These are phyloP conservation scores for Arthrocladium fulminans DNA, from an alignment of 2,329 filamentous ascomycete species.

Conservation along the genomic window DNA sequence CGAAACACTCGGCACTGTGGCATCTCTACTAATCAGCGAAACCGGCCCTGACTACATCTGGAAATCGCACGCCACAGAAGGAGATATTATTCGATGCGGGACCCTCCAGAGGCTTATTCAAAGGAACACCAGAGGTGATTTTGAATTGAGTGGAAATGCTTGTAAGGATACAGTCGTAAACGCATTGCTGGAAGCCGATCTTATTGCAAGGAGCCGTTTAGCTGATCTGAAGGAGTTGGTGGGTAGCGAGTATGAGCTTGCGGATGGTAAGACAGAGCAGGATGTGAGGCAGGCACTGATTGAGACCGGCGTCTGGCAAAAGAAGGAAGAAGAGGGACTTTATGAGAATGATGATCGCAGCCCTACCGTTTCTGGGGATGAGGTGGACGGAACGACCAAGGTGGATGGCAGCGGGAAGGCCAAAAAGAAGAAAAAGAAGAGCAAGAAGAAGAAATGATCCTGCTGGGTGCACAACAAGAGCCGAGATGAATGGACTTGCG, in stretches of 20 bases:
- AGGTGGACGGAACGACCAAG: slow-evolving; percentile 9
- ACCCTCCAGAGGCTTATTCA: background rate
- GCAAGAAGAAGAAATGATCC: slow-evolving; percentile 14
- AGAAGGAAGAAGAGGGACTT: background rate
- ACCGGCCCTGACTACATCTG: background rate
- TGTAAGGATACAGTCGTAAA: background rate
- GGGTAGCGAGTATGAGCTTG: background rate
- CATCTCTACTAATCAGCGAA: background rate
- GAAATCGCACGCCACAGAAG: background rate
- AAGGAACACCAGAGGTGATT: background rate
- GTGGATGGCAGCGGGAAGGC: background rate
- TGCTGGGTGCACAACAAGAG: background rate
- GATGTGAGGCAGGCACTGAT: slow-evolving; percentile 15
- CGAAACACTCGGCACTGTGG: background rate
- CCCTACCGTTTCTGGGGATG: slow-evolving; percentile 12
- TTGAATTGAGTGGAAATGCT: background rate
- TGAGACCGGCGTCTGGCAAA: slow-evolving; percentile 8
- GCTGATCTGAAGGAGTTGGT: background rate
- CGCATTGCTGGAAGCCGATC: background rate
- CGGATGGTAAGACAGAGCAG: slow-evolving; percentile 11
- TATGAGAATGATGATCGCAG: slow-evolving; percentile 13
- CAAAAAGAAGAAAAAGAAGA: slow-evolving; percentile 16
- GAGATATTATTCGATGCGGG: background rate
- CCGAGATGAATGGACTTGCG: too few relatives aligned
- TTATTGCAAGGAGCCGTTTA: background rate